Evolutionary conservation across 1,284 basidiomycete species (phyloP), one percentile per base, ranked within the genome.

Genomic region (Stygiomarasmius scandens): DNA sequence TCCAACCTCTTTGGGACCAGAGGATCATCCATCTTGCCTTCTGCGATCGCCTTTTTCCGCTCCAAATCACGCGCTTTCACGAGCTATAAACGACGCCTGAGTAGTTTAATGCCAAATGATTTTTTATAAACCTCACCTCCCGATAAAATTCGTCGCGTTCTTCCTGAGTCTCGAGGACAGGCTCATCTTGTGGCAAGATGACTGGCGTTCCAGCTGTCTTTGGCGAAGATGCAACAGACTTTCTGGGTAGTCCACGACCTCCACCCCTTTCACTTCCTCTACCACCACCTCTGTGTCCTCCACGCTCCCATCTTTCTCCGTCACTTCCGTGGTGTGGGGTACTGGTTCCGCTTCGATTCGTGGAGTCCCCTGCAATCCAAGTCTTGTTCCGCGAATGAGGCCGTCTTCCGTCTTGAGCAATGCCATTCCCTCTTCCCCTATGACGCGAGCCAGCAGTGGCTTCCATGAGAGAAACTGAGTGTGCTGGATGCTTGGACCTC

Each of bases 11-110:
- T 92, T 3, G 90, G 84, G 27, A 88, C 85, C 27, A 78, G 70
- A 0, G 93, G 94, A 64, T 95, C 92, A 57, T 93, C 92, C 81
- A 97, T 94, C 65, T 92, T 86, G 3, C 95, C 94, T 29, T 89
- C 84, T 2, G 85, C 79, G 58, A 96, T 93, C n/a, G 90, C 92
- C 38, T 72, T 80, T 64, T 87, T 87, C 49, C 91, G 82, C 67
- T 96, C 91, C 9, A 75, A 72, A 61, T 92, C 88, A 44, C 95
- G 86, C 4, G 80, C 80, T 76, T 86, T 89, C 25, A 89, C 83
- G 58, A 90, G 72, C 89, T 90, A 63, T 1, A 44, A 58, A 5
- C 22, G 54, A 51, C 54, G 8, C 49, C 63, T 68, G 61, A 69
- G 63, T 57, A 55, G 64, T 58, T 61, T 58, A 54, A 65, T 57